These are phyloP conservation scores for Xylariaceae sp. DNA, from an alignment of 2,329 filamentous ascomycete genomes.

Conservation along the genomic window DNA sequence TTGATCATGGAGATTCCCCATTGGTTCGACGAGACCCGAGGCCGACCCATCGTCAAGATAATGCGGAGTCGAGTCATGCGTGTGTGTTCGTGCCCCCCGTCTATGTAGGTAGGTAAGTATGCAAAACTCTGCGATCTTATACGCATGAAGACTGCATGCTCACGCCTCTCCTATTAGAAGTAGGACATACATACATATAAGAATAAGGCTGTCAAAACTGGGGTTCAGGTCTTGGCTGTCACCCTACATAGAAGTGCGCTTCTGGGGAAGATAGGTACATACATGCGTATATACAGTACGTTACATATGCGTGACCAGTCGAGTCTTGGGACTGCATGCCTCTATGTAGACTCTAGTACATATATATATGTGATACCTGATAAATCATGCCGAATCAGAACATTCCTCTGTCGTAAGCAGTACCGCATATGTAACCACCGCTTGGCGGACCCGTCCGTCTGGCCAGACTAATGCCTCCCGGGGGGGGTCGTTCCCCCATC, in stretches of 20 bases:
- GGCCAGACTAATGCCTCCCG: background rate
- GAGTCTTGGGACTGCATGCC: constrained; percentile 18
- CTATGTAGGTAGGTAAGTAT: too few relatives aligned
- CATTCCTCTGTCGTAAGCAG: constrained; percentile 1
- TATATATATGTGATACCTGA: background rate
- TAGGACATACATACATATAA: background rate
- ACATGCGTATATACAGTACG: constrained; percentile 3
- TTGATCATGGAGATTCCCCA: too few relatives aligned
- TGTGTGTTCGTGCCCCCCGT: too few relatives aligned
- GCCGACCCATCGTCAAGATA: too few relatives aligned
- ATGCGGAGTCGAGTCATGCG: too few relatives aligned
- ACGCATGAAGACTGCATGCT: background rate
- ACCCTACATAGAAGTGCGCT: background rate
- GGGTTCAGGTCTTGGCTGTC: background rate
- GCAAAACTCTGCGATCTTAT: background rate
- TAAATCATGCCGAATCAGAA: constrained; percentile 13
- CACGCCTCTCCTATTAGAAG: background rate
- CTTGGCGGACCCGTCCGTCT: background rate
- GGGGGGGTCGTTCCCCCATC: background rate
- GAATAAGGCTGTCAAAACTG: background rate
- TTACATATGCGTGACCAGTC: too few relatives aligned
- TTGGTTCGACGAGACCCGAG: too few relatives aligned
- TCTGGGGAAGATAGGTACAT: background rate
- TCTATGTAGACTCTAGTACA: background rate
- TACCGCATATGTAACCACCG: background rate